phyloP scores from a whole-genome alignment of 2,329 filamentous ascomycete species.

The Colletotrichum siamense region DNA sequence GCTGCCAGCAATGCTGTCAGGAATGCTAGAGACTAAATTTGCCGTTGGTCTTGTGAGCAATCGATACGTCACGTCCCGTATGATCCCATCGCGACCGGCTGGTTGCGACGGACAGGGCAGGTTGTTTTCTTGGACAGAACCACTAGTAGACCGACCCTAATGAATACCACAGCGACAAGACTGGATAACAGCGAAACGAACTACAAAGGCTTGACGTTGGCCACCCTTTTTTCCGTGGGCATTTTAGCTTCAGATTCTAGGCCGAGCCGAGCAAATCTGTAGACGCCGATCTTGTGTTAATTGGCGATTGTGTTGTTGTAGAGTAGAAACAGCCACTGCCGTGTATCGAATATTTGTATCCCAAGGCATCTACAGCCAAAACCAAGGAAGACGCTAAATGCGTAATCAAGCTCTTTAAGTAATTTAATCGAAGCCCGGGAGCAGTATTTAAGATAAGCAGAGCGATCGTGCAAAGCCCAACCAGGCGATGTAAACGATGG shows the following conservation, averaged over 20 bases:
- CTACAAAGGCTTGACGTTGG: neutral
- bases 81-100: neutral
- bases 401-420: no score
- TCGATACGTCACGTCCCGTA: neutral
- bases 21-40: neutral
- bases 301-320: neutral
- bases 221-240: neutral
- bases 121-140: neutral
- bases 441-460: fast-evolving
- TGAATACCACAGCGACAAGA: neutral
- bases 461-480: fast-evolving
- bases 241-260: neutral
- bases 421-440: fast-evolving
- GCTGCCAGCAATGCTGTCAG: neutral
- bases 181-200: neutral
- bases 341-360: neutral
- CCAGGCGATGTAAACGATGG: neutral
- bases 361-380: neutral
- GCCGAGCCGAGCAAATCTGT: neutral
- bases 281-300: neutral
- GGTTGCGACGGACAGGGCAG: neutral
- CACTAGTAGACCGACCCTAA: neutral
- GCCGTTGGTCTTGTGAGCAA: neutral
- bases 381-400: fast-evolving
- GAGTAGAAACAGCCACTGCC: neutral